phyloP scores from a whole-genome alignment of 441 rosid species.

The Euphorbia corollata region DNA sequence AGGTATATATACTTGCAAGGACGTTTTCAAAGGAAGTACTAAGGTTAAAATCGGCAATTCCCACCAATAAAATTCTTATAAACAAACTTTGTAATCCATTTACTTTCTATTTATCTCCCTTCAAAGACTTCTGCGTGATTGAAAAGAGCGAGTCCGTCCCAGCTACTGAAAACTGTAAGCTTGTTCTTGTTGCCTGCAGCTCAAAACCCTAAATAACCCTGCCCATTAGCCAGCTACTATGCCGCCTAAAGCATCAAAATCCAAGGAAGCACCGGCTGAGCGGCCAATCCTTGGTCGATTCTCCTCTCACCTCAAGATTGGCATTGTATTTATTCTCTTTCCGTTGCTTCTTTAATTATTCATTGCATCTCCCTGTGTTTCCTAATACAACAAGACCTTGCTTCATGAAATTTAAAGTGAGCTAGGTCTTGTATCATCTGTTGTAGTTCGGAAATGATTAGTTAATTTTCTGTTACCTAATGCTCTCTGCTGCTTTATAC shows the following conservation, averaged over 20 bases:
- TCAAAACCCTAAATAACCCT: constrained; percentile 2
- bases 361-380: not conserved
- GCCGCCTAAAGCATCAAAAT: constrained; percentile 92
- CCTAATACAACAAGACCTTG: not conserved
- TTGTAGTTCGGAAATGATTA: not conserved
- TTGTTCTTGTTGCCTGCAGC: not conserved
- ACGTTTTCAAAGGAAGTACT: too few relatives aligned
- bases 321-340: constrained; percentile 50
- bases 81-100: too few relatives aligned
- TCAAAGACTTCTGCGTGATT: too few relatives aligned
- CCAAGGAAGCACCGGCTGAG: constrained; percentile 86
- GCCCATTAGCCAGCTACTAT: constrained; percentile 10
- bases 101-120: too few relatives aligned
- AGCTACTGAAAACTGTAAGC: too few relatives aligned
- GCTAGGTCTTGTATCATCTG: not conserved
- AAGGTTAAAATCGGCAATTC: too few relatives aligned
- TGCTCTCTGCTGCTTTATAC: not conserved
- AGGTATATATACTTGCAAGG: too few relatives aligned
- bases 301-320: constrained; percentile 99
- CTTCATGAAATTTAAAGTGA: not conserved
- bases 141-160: too few relatives aligned
- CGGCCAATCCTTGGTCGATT: constrained; percentile 96
- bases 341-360: constrained; percentile 1
- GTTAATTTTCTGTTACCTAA: not conserved
- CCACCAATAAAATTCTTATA: too few relatives aligned